A percentile compares a stretch with the other conserved stretches of the same genome.
phyloP scores from a whole-genome alignment of 495 filamentous ascomycete species.

The Neurospora africana region DNA sequence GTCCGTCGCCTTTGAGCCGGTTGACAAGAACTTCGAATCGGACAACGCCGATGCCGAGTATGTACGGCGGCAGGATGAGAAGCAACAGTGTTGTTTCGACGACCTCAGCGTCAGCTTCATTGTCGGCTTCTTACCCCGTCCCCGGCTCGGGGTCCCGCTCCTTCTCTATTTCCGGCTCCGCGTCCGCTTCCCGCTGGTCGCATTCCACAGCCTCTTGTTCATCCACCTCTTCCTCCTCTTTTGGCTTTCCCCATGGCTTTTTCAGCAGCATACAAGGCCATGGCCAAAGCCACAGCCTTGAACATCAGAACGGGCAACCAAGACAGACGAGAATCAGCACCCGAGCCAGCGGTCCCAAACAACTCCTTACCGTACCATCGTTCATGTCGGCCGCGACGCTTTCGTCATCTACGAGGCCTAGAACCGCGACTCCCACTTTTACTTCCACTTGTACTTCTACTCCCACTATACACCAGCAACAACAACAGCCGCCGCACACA shows the following conservation, averaged over 20 bases:
- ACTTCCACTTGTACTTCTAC: not conserved
- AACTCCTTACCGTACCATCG: not conserved
- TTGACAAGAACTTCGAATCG: conserved; percentile 1
- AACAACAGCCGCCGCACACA: not conserved
- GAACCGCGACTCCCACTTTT: not conserved
- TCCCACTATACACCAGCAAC: not conserved
- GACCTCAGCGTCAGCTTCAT: not conserved
- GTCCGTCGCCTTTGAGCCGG: conserved; percentile 22
- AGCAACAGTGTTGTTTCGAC: conserved; percentile 7
- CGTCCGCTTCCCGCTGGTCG: not conserved
- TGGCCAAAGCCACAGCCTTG: not conserved
- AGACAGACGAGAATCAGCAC: not conserved
- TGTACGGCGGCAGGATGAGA: conserved; percentile 13
- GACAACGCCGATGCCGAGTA: conserved; percentile 7
- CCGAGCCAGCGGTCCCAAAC: not conserved
- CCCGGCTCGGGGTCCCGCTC: not conserved
- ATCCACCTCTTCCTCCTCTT: not conserved
- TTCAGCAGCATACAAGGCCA: not conserved
- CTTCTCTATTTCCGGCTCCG: not conserved
- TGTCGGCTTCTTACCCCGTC: not conserved
- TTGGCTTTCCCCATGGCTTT: not conserved
- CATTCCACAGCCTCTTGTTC: not conserved
- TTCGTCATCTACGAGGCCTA: not conserved
- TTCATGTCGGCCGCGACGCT: not conserved
- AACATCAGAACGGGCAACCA: not conserved